Percentiles rank a stretch among this genome's conserved stretches.
phyloP scores from a whole-genome alignment of 2,329 filamentous ascomycete species.

The Endoconidiophora polonica region DNA sequence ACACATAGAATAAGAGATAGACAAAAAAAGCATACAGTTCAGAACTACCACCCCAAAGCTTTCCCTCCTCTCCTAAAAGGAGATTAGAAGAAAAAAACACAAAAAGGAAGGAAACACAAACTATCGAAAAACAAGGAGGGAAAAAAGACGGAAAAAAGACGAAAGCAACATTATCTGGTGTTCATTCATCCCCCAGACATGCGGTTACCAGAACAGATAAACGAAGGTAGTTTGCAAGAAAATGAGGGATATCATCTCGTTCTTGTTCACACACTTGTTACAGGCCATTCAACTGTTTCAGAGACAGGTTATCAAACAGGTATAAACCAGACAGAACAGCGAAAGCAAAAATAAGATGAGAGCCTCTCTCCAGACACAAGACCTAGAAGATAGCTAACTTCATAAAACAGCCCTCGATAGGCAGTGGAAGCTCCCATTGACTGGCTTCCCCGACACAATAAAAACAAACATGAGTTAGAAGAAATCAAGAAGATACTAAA shows the following conservation, averaged over 20 bases:
- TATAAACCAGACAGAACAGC: no score
- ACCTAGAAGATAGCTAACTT: no score
- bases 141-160: background rate
- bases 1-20: slow-evolving; percentile 3
- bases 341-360: no score
- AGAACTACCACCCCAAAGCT: no score
- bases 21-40: background rate
- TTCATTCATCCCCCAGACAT: background rate
- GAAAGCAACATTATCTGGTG: background rate
- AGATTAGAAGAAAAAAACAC: background rate
- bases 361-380: no score
- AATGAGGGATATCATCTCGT: no score
- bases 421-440: no score
- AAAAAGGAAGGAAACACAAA: slow-evolving; percentile 8
- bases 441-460: background rate
- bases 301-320: no score
- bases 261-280: no score
- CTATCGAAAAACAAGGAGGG: background rate
- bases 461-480: background rate
- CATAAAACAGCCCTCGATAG: no score
- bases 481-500: background rate
- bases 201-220: background rate
- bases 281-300: no score
- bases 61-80: no score
- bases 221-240: background rate